phyloP scores from a whole-genome alignment of 2,329 filamentous ascomycete genomes.

The Arthrobotrys megalospora region DNA sequence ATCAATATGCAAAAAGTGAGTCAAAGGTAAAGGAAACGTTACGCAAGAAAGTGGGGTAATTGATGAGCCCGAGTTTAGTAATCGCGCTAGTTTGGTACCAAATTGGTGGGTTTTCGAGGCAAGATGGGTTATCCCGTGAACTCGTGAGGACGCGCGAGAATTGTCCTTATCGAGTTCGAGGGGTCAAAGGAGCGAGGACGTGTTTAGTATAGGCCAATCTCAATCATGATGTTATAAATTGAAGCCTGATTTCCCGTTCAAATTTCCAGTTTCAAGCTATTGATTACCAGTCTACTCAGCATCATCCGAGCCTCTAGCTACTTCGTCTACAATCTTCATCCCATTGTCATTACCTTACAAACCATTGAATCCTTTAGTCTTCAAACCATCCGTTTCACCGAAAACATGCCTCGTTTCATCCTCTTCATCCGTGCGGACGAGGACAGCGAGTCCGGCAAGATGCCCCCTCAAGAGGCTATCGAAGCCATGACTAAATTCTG shows the following conservation, averaged over 20 bases:
- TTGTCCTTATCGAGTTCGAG: no score
- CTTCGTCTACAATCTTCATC: neutral
- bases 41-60: conserved; percentile 17
- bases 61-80: neutral
- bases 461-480: conserved; percentile 50
- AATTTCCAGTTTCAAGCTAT: neutral
- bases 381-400: neutral
- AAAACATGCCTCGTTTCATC: conserved; percentile 53
- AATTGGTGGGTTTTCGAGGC: neutral
- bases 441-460: conserved; percentile 46
- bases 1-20: no score
- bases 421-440: conserved; percentile 53
- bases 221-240: conserved; percentile 24
- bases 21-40: neutral
- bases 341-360: neutral
- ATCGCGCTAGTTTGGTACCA: no score
- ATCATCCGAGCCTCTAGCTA: neutral
- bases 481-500: conserved; percentile 52
- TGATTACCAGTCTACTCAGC: no score
- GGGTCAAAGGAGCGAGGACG: no score
- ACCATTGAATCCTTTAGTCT: neutral
- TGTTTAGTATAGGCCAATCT: no score
- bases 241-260: neutral
- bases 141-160: neutral
- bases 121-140: conserved; percentile 14